phyloP scores from a whole-genome alignment of 495 filamentous ascomycete species.

The Aspergillus conjunctus region DNA sequence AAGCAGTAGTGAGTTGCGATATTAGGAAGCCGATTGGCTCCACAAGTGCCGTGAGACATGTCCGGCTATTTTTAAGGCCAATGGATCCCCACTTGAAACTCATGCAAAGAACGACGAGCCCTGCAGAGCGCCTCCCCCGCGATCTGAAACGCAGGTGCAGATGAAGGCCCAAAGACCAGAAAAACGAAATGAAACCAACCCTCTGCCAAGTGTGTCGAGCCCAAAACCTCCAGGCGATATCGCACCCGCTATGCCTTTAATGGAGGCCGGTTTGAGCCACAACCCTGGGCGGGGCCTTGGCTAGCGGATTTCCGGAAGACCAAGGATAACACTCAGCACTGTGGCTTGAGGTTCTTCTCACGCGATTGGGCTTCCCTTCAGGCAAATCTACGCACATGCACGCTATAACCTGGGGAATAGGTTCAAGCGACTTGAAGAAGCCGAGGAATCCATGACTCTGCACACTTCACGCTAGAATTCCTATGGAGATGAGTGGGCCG shows the following conservation, averaged over 20 bases:
- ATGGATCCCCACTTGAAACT: neutral
- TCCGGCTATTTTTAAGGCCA: neutral
- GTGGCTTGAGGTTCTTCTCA: conserved; percentile 3
- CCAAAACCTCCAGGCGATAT: neutral
- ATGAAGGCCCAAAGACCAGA: neutral
- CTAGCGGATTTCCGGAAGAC: neutral
- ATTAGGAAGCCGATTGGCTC: neutral
- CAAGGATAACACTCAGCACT: neutral
- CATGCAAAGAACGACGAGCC: neutral
- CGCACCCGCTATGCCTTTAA: neutral
- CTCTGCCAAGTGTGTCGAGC: conserved; percentile 14
- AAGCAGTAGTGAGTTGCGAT: too few relatives aligned
- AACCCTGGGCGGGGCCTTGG: neutral
- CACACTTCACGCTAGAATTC: neutral
- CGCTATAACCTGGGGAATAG: neutral
- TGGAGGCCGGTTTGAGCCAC: neutral
- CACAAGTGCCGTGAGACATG: neutral
- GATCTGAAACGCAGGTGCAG: conserved; percentile 1
- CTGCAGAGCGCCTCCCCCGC: neutral
- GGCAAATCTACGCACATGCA: neutral
- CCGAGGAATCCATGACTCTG: conserved; percentile 2
- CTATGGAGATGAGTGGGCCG: neutral
- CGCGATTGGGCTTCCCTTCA: neutral
- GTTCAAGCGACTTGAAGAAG: neutral
- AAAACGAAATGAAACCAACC: neutral